These are phyloP conservation scores for Dioscorea zingiberensis DNA, from an alignment of 106 monocot genomes.

Conservation along the genomic window DNA sequence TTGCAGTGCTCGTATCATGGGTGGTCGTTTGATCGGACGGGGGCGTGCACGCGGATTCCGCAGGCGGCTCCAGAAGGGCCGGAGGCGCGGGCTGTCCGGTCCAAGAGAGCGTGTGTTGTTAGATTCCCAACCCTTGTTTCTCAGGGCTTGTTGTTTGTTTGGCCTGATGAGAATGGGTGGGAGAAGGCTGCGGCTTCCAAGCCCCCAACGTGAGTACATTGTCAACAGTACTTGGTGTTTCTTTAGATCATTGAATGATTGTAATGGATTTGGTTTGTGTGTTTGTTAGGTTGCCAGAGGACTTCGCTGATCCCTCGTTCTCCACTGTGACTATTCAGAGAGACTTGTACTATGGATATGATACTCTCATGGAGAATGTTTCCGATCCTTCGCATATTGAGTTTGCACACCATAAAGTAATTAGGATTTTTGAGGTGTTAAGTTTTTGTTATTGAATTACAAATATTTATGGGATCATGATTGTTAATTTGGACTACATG, in stretches of 20 bases:
- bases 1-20: conserved; percentile 98
- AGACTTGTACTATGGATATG: conserved; percentile 94
- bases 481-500: neutral
- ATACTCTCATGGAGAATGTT: conserved; percentile 94
- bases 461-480: neutral
- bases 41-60: conserved; percentile 71
- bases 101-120: conserved; percentile 52
- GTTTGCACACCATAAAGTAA: conserved; percentile 97
- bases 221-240: neutral
- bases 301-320: conserved; percentile 69
- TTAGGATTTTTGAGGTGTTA: no score
- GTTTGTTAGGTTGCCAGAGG: conserved; percentile 71
- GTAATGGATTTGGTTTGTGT: neutral
- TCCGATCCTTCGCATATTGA: conserved; percentile 98
- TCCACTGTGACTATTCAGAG: conserved; percentile 90
- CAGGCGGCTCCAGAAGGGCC: conserved; percentile 78
- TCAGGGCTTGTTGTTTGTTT: conserved; percentile 88
- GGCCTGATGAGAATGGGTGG: conserved; percentile 98
- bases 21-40: conserved; percentile 83
- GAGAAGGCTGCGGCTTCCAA: conserved; percentile 62
- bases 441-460: neutral
- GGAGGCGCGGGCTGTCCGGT: conserved; percentile 50
- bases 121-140: conserved; percentile 86
- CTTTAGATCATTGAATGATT: neutral
- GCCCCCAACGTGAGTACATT: conserved; percentile 56